Evolutionary conservation across 257 asterid genomes (phyloP).

Genomic region (Sherardia arvensis): DNA sequence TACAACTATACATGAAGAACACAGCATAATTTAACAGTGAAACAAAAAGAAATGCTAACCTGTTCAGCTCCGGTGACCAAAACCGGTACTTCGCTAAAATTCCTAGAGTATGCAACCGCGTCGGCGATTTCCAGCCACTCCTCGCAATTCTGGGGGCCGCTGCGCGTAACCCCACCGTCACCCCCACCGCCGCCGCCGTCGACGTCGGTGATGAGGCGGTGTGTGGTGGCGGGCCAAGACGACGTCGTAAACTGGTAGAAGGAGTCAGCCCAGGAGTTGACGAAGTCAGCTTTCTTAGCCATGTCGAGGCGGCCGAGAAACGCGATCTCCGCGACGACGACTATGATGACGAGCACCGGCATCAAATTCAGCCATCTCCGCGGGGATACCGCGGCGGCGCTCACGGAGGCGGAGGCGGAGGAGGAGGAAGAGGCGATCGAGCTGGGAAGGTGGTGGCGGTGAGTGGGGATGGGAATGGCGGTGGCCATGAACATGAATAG

Average conservation of each 20-base stretch:
- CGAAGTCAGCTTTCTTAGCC: slow-evolving; percentile 67
- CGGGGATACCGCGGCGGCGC: slow-evolving; percentile 18
- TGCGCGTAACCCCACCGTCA: not conserved
- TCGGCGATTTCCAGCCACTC: slow-evolving; percentile 84
- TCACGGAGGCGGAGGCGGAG: not conserved
- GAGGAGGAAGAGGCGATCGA: slow-evolving; percentile 17
- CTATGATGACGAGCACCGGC: slow-evolving; percentile 56
- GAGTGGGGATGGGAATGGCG: slow-evolving; percentile 19
- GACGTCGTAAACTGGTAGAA: slow-evolving; percentile 56
- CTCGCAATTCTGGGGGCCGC: slow-evolving; percentile 30
- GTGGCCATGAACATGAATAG: slow-evolving; percentile 10
- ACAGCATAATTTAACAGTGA: not conserved
- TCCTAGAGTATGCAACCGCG: slow-evolving; percentile 51
- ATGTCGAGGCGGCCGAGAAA: slow-evolving; percentile 69
- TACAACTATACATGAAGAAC: not conserved
- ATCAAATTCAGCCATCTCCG: slow-evolving; percentile 56
- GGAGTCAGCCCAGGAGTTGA: slow-evolving; percentile 90
- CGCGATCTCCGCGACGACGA: slow-evolving; percentile 76
- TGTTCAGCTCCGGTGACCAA: slow-evolving; percentile 45
- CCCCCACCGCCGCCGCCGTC: slow-evolving; percentile 7
- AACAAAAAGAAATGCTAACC: slow-evolving; percentile 23
- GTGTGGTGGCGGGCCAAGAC: slow-evolving; percentile 3
- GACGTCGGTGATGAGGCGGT: not conserved
- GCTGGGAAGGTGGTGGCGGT: slow-evolving; percentile 8
- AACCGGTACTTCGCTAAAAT: slow-evolving; percentile 61